phyloP scores from a whole-genome alignment of 345 rosid species.

The Euphorbia pulcherrima region DNA sequence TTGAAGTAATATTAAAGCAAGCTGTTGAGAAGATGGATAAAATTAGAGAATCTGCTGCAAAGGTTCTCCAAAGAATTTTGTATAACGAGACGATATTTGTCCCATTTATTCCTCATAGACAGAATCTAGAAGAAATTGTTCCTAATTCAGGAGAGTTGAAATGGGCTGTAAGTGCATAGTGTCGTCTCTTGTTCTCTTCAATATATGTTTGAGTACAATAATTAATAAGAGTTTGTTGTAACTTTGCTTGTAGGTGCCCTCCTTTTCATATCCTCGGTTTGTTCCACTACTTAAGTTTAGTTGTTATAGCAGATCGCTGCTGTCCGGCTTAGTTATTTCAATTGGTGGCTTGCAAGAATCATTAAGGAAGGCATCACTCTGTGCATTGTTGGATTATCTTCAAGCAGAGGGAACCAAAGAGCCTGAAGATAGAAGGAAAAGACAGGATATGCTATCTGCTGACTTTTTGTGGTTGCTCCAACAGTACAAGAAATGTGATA shows the following conservation, averaged over 20 bases:
- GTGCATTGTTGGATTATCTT: slow-evolving; percentile 69
- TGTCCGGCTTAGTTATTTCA: slow-evolving; percentile 84
- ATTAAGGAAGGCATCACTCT: slow-evolving; percentile 58
- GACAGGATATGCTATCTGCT: slow-evolving; percentile 42
- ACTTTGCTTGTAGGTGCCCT: slow-evolving; percentile 64
- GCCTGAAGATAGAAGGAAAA: slow-evolving; percentile 32
- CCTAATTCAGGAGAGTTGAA: slow-evolving; percentile 50
- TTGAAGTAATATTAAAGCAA: slow-evolving; percentile 72
- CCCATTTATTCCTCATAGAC: slow-evolving; percentile 63
- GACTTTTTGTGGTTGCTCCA: slow-evolving; percentile 83
- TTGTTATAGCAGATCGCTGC: slow-evolving; percentile 61
- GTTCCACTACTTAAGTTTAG: slow-evolving; percentile 53
- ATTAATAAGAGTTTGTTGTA: slow-evolving; percentile 1
- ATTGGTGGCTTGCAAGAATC: slow-evolving; percentile 93
- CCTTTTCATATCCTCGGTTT: slow-evolving; percentile 75
- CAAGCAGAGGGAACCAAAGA: slow-evolving; percentile 42
- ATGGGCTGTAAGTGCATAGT: slow-evolving; percentile 63
- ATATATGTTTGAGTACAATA: slow-evolving; percentile 14
- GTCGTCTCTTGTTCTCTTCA: slow-evolving; percentile 14
- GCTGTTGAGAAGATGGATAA: slow-evolving; percentile 95
- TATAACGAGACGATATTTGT: slow-evolving; percentile 45
- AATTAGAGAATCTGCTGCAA: slow-evolving; percentile 84
- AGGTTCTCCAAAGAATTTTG: slow-evolving; percentile 68
- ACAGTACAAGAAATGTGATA: slow-evolving; percentile 65
- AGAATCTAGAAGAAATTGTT: slow-evolving; percentile 63